Conservation (phyloP, 2,329 filamentous ascomycete species). For the Aspergillus alliaceus region DNA sequence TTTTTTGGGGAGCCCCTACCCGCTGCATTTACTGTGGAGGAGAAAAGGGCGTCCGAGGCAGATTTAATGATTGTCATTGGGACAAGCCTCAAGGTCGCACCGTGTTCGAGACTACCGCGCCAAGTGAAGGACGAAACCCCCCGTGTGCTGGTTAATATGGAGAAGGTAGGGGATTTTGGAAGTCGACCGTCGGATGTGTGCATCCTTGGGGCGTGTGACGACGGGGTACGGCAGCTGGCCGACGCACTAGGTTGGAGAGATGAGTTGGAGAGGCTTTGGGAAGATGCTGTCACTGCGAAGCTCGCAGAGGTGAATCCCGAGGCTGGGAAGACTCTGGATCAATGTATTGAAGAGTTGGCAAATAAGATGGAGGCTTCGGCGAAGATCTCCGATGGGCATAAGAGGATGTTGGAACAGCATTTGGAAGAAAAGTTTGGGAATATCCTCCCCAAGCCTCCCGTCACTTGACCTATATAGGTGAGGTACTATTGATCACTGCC, state of each 20-base stretch:
- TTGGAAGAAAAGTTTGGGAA: slow-evolving; percentile 22
- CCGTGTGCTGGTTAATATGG: slow-evolving; percentile 76
- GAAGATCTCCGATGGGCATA: slow-evolving; percentile 41
- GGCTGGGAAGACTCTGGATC: slow-evolving; percentile 49
- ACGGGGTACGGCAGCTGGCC: slow-evolving; percentile 69
- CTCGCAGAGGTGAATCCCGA: slow-evolving; percentile 45
- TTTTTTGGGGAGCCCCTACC: slow-evolving; percentile 76
- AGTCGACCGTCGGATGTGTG: slow-evolving; percentile 72
- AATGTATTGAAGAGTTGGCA: slow-evolving; percentile 52
- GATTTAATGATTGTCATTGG: slow-evolving; percentile 77
- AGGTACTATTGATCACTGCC: too few species aligned
- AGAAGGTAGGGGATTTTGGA: slow-evolving; percentile 74
- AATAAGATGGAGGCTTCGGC: slow-evolving; percentile 48
- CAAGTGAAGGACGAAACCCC: slow-evolving; percentile 60
- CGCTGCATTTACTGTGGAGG: slow-evolving; percentile 57
- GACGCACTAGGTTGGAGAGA: slow-evolving; percentile 74
- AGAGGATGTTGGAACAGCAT: slow-evolving; percentile 32
- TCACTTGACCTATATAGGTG: too few species aligned
- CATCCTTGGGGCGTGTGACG: slow-evolving; percentile 72
- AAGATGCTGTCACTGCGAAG: slow-evolving; percentile 57
- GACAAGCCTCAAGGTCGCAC: slow-evolving; percentile 76
- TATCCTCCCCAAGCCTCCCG: not conserved
- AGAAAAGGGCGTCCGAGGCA: slow-evolving; percentile 53
- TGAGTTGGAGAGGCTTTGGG: slow-evolving; percentile 73
- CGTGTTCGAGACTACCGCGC: slow-evolving; percentile 73